phyloP scores from a whole-genome alignment of 129 eudicot genomes.

The Saposhnikovia divaricata region DNA sequence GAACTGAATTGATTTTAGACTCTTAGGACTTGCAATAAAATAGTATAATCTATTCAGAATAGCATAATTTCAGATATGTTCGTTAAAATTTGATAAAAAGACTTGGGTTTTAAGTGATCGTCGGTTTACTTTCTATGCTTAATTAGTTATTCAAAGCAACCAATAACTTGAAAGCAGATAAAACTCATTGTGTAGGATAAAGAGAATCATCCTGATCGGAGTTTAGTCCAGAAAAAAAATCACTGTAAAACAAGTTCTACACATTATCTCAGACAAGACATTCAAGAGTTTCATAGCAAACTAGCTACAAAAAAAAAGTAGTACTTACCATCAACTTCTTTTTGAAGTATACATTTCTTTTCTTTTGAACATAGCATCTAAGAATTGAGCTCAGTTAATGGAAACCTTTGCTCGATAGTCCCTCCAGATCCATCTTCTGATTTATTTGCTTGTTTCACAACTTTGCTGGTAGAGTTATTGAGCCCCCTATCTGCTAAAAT shows the following conservation, averaged over 20 bases:
- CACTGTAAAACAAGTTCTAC: neutral
- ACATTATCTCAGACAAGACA: neutral
- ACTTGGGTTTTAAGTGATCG: no score
- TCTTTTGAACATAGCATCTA: conserved; percentile 8
- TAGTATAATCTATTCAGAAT: neutral
- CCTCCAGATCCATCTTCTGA: conserved; percentile 25
- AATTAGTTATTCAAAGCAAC: neutral
- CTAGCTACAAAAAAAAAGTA: neutral
- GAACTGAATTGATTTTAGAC: no score
- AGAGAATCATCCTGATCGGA: neutral
- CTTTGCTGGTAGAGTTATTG: neutral
- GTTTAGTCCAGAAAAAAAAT: neutral
- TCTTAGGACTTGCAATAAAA: neutral
- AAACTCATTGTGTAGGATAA: neutral
- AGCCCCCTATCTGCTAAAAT: neutral
- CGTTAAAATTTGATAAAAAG: no score
- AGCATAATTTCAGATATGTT: no score
- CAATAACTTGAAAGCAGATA: neutral
- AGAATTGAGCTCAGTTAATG: conserved; percentile 29
- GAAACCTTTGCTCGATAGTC: conserved; percentile 26
- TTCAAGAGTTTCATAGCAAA: neutral
- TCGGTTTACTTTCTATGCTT: neutral
- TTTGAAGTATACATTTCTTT: neutral
- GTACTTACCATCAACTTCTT: neutral
- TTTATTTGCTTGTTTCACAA: conserved; percentile 4